Base-by-base conservation (phyloP, 345 rosid genomes). In the Salix arbutifolia region DNA sequence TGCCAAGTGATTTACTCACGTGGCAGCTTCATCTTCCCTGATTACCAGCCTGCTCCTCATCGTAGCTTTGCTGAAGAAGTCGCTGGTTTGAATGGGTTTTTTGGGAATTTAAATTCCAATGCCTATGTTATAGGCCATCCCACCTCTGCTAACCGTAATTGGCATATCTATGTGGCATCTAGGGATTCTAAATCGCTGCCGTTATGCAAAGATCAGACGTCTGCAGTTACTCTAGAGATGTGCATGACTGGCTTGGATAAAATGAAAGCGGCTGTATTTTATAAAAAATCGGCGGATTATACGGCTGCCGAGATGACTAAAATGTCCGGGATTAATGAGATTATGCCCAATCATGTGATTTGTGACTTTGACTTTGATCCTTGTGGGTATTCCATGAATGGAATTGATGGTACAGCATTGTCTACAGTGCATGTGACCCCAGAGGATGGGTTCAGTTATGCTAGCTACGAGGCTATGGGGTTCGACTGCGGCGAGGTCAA, bases 391-490 rank as follows among this genome's bases (percentile, higher is more conserved):
- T 92, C 96, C 0, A 92, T 92, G 96, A 92, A 92, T 71, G 89
- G 90, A 65, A 74, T 91, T 25, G 90, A 89, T 4, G 90, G 85
- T 1, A 66, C 76, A 2, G 89, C 89, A 0, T 74, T 76, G 56
- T 91, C 94, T 2, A 91, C 97, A 2, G 86, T 92, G 74, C 97
- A 92, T 82, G 97, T 93, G 70, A 93, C 97, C 42, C 97, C 96
- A 33, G 94, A 91, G 75, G 91, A 90, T 2, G 91, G 91, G 3
- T 93, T 88, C 85, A 93, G 97, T 74, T 93, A 91, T 69, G 96
- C 96, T 25, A 91, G 97, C 89, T 93, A 87, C 42, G 97, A 91
- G 81, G 91, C 89, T 1, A 77, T 82, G 84, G 91, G 91, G 19
- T 84, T 89, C 69, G 87, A 91, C 31, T 74, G 74, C 5, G 81